Percentiles rank a stretch among this genome's conserved stretches.
These are phyloP conservation scores for Alternaria panax DNA, from an alignment of 2,329 filamentous ascomycete species.

Conservation along the genomic window DNA sequence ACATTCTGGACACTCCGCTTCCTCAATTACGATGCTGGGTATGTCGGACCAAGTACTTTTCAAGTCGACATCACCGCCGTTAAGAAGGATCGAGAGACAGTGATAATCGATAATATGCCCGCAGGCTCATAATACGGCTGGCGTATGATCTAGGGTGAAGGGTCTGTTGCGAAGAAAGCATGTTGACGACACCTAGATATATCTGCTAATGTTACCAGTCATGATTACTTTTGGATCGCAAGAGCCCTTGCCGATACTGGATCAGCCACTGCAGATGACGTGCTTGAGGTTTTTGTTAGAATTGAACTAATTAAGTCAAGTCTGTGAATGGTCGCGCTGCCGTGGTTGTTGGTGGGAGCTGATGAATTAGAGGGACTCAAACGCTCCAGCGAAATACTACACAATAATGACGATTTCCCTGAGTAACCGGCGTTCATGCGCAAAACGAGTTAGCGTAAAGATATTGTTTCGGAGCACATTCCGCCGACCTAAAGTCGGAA, in stretches of 20 bases:
- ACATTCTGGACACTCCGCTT: constrained; percentile 8
- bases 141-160: constrained; percentile 1
- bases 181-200: not conserved
- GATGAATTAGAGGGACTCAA: not conserved
- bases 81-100: constrained; percentile 4
- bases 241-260: not conserved
- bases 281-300: not conserved
- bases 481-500: not conserved
- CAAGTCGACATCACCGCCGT: constrained; percentile 7
- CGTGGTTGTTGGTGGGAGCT: not conserved
- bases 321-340: not conserved
- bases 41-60: constrained; percentile 6
- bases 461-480: not conserved
- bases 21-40: not conserved
- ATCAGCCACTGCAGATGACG: not conserved
- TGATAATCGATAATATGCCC: constrained; percentile 6
- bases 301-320: not conserved
- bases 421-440: not conserved
- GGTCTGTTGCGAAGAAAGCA: constrained; percentile 5
- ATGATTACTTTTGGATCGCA: not conserved
- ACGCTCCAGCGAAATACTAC: not conserved
- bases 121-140: not conserved
- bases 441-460: not conserved
- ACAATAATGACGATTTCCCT: not conserved
- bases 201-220: constrained; percentile 2